Evolutionary conservation across 768 basidiomycete species (phyloP).

Genomic region (Boletus edulis): DNA sequence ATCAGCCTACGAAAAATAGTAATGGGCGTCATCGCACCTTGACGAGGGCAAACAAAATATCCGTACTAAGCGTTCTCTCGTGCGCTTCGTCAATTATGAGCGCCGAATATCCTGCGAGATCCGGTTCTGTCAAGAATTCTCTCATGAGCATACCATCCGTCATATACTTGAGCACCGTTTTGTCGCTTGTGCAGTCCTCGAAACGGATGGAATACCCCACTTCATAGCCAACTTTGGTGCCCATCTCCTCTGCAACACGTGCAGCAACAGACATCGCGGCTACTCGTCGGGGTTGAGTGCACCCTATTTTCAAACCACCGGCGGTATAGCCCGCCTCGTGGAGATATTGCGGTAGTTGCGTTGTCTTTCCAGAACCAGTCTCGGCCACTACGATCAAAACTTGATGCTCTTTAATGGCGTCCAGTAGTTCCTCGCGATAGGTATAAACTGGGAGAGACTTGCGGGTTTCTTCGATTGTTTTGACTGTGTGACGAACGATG

Average conservation of each 20-base stretch:
- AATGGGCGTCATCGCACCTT: slow-evolving; percentile 65
- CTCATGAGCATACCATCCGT: slow-evolving; percentile 98
- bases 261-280: slow-evolving; percentile 99
- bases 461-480: slow-evolving; percentile 89
- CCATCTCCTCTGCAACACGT: slow-evolving; percentile 99
- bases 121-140: slow-evolving; percentile 97
- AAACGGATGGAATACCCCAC: slow-evolving; percentile 99
- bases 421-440: slow-evolving; percentile 84
- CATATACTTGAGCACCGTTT: slow-evolving; percentile 99
- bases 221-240: slow-evolving; percentile 93
- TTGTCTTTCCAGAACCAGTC: slow-evolving; percentile 98
- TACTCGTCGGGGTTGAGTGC: slow-evolving; percentile 97
- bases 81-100: slow-evolving; percentile 99
- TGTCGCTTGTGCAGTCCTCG: slow-evolving; percentile 99
- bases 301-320: slow-evolving; percentile 78
- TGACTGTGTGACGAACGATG: slow-evolving; percentile 44
- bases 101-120: slow-evolving; percentile 90
- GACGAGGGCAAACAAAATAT: slow-evolving; percentile 96
- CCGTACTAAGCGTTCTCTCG: slow-evolving; percentile 95
- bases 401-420: slow-evolving; percentile 88
- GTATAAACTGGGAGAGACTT: slow-evolving; percentile 91
- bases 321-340: slow-evolving; percentile 96
- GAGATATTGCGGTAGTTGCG: slow-evolving; percentile 96
- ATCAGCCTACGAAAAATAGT: slow-evolving; percentile 25
- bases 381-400: slow-evolving; percentile 98